phyloP scores from a whole-genome alignment of 83 land plant genomes.

The Picea engelmannii region DNA sequence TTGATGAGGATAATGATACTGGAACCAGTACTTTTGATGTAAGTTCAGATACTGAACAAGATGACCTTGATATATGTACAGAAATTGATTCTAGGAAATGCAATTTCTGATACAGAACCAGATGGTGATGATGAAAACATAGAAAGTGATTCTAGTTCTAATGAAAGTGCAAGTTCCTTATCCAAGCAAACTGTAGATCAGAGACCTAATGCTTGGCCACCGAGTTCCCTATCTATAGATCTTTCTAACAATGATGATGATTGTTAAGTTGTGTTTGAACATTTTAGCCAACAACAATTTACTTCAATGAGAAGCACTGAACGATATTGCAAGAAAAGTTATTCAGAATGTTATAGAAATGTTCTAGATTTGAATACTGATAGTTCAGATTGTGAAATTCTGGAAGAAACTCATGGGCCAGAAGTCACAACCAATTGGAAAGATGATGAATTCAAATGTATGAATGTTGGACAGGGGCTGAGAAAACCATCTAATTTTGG shows the following conservation, averaged over 20 bases:
- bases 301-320: constrained; percentile 19
- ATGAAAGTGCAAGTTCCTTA: no score
- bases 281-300: constrained; percentile 14
- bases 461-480: no score
- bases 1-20: constrained; percentile 17
- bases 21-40: background rate
- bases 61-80: no score
- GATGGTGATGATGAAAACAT: background rate
- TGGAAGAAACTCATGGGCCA: constrained; percentile 33
- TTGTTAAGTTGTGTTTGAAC: constrained; percentile 20
- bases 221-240: background rate
- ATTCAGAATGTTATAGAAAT: constrained; percentile 1
- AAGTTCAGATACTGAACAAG: background rate
- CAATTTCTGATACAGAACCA: background rate
- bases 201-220: background rate
- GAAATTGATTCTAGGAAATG: no score
- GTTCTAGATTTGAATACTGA: constrained; percentile 28
- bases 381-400: constrained; percentile 60
- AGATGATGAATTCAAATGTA: no score
- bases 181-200: no score
- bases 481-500: constrained; percentile 2
- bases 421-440: no score
- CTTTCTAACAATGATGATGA: background rate
- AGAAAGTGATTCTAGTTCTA: no score
- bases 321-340: constrained; percentile 1